These are phyloP conservation scores for Colletotrichum plurivorum DNA, from an alignment of 2,329 filamentous ascomycete species.

Conservation along the genomic window DNA sequence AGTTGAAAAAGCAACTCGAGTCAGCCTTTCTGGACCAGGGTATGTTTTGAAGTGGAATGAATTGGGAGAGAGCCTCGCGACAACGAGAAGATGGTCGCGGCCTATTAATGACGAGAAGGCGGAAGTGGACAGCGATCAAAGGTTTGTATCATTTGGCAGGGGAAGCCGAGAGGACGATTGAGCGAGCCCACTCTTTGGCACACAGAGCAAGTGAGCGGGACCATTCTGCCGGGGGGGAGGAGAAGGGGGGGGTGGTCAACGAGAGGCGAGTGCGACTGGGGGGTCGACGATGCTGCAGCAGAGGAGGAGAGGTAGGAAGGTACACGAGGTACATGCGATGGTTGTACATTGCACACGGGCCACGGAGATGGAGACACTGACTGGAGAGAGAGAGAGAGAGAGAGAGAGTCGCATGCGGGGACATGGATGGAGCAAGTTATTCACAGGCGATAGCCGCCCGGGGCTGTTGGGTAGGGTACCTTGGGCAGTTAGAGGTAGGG, in stretches of 20 bases:
- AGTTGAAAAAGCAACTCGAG: constrained; percentile 23
- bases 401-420: constrained; percentile 33
- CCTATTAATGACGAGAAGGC: constrained; percentile 39
- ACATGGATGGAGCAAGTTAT: constrained; percentile 33
- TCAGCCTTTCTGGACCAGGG: constrained; percentile 49
- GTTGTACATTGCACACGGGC: constrained; percentile 32
- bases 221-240: background rate
- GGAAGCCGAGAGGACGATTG: constrained; percentile 21
- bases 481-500: no score
- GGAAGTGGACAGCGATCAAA: constrained; percentile 38
- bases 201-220: constrained; percentile 20
- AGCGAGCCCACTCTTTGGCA: constrained; percentile 32
- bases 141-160: constrained; percentile 30
- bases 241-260: background rate
- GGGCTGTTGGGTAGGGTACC: constrained; percentile 19
- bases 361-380: background rate
- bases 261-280: constrained; percentile 23
- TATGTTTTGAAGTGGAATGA: constrained; percentile 43
- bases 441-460: constrained; percentile 41
- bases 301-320: background rate
- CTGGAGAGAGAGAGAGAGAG: background rate
- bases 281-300: constrained; percentile 15
- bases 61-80: constrained; percentile 37
- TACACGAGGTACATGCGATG: constrained; percentile 34
- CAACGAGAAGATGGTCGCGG: constrained; percentile 32